A percentile compares a stretch with the other conserved stretches of the same genome.
Conservation (phyloP, 129 eudicot species). For the Lactuca sativa region DNA sequence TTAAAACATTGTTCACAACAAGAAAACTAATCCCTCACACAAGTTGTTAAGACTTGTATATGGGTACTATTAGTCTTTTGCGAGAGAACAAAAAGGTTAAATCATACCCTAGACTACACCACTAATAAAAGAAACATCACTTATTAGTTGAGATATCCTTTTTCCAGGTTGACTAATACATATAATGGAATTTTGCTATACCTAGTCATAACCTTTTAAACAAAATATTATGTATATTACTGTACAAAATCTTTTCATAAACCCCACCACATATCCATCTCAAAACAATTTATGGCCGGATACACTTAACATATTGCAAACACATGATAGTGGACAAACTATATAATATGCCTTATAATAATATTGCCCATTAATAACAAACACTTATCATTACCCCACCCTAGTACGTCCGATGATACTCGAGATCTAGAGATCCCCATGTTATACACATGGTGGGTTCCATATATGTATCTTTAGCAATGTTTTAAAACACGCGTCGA, state of each 20-base stretch:
- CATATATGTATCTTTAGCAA: too few species aligned
- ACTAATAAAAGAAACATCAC: too few species aligned
- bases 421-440: neutral
- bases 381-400: conserved; percentile 10
- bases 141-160: neutral
- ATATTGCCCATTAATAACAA: neutral
- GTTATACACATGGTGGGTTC: conserved; percentile 12
- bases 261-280: neutral
- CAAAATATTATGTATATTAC: neutral
- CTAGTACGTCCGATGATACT: neutral
- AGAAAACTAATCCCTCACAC: too few species aligned
- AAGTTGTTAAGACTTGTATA: too few species aligned
- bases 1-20: too few species aligned
- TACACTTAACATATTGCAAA: neutral
- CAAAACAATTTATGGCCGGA: too few species aligned
- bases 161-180: neutral
- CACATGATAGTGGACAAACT: conserved; percentile 12
- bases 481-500: too few species aligned
- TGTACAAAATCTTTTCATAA: neutral
- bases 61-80: too few species aligned
- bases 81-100: too few species aligned
- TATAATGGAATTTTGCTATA: too few species aligned
- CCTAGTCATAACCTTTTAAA: too few species aligned
- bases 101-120: too few species aligned
- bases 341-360: neutral